Base-by-base conservation (phyloP, 352 stramenopile species). In the Phytophthora pluvialis region DNA sequence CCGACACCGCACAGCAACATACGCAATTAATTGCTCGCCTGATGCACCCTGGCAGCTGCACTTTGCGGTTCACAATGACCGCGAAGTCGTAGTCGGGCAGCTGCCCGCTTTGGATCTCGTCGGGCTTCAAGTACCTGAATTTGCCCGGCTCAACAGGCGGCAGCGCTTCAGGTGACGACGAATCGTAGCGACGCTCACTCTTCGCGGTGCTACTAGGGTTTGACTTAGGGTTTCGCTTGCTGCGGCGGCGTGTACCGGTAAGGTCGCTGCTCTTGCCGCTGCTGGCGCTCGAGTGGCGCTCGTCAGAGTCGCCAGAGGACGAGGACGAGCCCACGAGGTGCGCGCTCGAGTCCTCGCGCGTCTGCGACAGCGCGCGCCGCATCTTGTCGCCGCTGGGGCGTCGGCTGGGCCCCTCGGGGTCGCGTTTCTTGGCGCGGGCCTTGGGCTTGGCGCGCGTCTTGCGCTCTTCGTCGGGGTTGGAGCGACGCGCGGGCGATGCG, bases 51-150 rank as follows among this genome's bases (percentile, higher is more conserved):
- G 82, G 74, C 33, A 74, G 12, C 11, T 80, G 69, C 32, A 93
- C 75, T 46, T 71, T 86, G 44, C 87, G 87, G 63, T 94, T 90
- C 26, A 80, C 83, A 49, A 95, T 88, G 26, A 95, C 75, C 0
- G 83, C 85, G 64, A 90, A 95, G 59, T 95, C 87, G 71, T 94
- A 95, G 31, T 71, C 49, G 13, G 82, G 79, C 25, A 87, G 42
- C 13, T 70, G 59, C 5, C 81, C 84, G 39, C 69, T 86, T 63
- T 83, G 39, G 58, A 95, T 89, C 52, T 95, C 85, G 31, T 90
- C 80, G 1, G 87, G 85, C 54, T 91, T 92, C n/a, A 95, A 70
- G 60, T 95, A 93, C 3, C 85, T 59, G 56, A 93, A 95, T 42
- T 78, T 80, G 40, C 84, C 87, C 5, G 51, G 63, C 18, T 70